Evolutionary conservation across 2,329 filamentous ascomycete species (phyloP).

Genomic region (Phaeoacremonium minimum): DNA sequence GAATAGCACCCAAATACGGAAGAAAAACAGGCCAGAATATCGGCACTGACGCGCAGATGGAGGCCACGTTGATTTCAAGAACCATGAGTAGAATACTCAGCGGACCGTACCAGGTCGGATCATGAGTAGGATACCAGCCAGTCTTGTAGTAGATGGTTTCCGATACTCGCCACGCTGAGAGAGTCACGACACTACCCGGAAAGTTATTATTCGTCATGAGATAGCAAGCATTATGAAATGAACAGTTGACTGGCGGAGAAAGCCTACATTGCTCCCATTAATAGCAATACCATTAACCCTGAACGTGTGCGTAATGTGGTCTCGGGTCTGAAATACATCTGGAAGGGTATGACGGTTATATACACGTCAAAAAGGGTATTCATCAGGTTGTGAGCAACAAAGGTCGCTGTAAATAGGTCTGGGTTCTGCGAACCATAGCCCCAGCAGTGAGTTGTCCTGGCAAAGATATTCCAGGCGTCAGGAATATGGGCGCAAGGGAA

Average conservation of each 20-base stretch:
- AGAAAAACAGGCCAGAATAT: constrained; percentile 26
- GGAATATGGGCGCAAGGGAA: no score
- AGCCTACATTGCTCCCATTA: constrained; percentile 12
- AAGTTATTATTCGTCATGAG: background rate
- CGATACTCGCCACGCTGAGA: constrained; percentile 16
- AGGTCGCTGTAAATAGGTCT: no score
- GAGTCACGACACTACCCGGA: constrained; percentile 13
- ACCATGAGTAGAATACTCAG: constrained; percentile 15
- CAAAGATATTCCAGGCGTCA: no score
- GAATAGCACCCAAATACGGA: no score
- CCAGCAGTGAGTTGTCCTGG: constrained; percentile 9
- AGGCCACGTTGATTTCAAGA: constrained; percentile 20
- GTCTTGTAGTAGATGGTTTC: constrained; percentile 13
- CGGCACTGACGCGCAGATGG: constrained; percentile 18
- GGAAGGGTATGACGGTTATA: no score
- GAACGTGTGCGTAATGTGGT: constrained; percentile 7
- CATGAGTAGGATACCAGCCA: constrained; percentile 14
- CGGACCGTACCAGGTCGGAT: constrained; percentile 21
- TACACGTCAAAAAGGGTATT: no score
- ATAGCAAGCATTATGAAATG: background rate
- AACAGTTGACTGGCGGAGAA: background rate
- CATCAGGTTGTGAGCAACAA: no score
- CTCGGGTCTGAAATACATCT: no score
- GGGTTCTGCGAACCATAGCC: constrained; percentile 10
- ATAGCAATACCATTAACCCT: constrained; percentile 5